Evolutionary conservation across 257 asterid species (phyloP), one percentile per base, ranked within the genome.

Genomic region (Agastache rugosa): DNA sequence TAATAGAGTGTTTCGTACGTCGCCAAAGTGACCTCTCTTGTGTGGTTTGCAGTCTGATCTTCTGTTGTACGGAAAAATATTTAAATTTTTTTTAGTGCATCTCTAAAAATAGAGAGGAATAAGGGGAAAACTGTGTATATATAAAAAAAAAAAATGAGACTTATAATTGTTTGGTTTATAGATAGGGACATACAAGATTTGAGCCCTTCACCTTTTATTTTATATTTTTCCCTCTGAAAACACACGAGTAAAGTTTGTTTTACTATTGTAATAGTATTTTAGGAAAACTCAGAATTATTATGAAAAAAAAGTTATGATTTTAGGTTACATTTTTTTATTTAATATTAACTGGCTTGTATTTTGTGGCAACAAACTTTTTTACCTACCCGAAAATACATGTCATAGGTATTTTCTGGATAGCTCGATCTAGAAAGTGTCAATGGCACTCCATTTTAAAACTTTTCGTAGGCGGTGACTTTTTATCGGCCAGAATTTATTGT

Each of bases 1-100:
- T 39, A 83, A 72, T 5, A 75, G 87, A 51, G 63, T 83, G 27
- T 75, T 75, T 20, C 42, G 71, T 45, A 1, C 14, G 42, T 11
- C 61, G 23, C 72, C 76, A 22, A 31, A 17, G 6, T 81, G 73
- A 53, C 55, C 6, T 19, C 15, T 19, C 27, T 20, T 53, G 14
- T 51, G 58, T 3, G 58, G 58, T 51, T 51, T 51, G 58, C 17
- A 48, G 17, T 4, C n/a, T 44, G n/a, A 3, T 44, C 6, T n/a
- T n/a, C 6, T 19, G 59, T 7, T 44, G 51, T 44, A 44, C 51
- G n/a, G 3, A 44, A 44, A 51, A 31, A 31, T 34, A 22, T 19
- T 51, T 41, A 41, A 41, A 0, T n/a, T 51, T 34, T 20, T 54
- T n/a, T 7, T 6, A 1, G 29, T 27, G 54, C 16, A 20, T 34